Conservation (phyloP, 768 basidiomycete species). For the Rhizopogon vesiculosus region DNA sequence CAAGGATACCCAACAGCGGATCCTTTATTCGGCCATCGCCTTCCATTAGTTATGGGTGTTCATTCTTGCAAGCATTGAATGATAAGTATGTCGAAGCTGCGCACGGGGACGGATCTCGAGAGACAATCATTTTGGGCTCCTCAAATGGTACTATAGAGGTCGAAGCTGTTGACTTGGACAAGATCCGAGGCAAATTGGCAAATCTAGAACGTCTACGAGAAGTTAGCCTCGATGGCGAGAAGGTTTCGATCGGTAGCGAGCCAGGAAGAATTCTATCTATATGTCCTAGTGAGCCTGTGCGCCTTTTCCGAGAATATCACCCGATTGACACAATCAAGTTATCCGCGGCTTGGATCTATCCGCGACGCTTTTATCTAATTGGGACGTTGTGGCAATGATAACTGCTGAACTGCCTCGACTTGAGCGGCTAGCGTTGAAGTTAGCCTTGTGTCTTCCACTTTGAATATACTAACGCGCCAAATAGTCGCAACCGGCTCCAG, state of each 20-base stretch:
- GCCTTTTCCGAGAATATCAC: conserved; percentile 4
- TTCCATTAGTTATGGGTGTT: conserved; percentile 49
- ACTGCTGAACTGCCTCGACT: conserved; percentile 55
- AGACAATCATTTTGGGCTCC: conserved; percentile 72
- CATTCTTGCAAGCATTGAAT: conserved; percentile 71
- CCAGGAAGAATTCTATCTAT: conserved; percentile 47
- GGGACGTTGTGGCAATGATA: conserved; percentile 68
- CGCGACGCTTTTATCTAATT: conserved; percentile 62
- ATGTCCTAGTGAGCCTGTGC: conserved; percentile 60
- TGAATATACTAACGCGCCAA: conserved; percentile 12
- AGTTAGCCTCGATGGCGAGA: conserved; percentile 71
- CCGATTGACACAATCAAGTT: conserved; percentile 37
- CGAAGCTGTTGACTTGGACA: conserved; percentile 80
- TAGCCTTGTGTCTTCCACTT: conserved; percentile 25
- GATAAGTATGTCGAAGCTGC: conserved; percentile 73
- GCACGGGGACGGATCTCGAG: conserved; percentile 47
- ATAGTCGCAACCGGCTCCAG: conserved; percentile 65
- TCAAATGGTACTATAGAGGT: conserved; percentile 82
- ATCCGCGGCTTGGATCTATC: conserved; percentile 82
- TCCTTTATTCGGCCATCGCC: conserved; percentile 79
- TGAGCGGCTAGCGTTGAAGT: conserved; percentile 76
- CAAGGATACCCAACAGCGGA: conserved; percentile 58
- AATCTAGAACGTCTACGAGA: conserved; percentile 66
- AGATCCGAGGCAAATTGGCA: conserved; percentile 67
- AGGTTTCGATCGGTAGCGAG: conserved; percentile 49